These are phyloP conservation scores for Physaria fendleri DNA, from an alignment of 345 rosid genomes.

Conservation along the genomic window DNA sequence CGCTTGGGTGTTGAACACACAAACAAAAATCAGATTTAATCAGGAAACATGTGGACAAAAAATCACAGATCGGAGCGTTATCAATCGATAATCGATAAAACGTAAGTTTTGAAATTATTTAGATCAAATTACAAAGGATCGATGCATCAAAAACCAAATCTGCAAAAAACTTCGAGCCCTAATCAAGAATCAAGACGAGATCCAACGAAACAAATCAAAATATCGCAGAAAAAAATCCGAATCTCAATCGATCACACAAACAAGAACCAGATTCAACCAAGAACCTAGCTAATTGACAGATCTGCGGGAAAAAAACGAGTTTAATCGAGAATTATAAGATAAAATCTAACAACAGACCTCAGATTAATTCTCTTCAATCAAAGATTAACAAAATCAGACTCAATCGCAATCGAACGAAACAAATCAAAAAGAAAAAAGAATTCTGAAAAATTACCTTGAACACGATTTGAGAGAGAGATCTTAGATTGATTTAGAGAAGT, in stretches of 20 bases:
- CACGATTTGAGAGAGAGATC: background rate
- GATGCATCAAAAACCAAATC: too few relatives aligned
- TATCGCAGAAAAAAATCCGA: too few relatives aligned
- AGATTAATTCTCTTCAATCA: background rate
- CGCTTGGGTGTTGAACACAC: background rate
- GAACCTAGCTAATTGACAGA: background rate
- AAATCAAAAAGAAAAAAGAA: background rate
- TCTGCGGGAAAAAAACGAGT: background rate
- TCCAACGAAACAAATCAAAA: background rate
- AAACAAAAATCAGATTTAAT: background rate
- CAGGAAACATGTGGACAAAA: too few relatives aligned
- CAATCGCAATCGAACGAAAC: background rate
- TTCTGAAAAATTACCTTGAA: conserved; percentile 11
- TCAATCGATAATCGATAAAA: too few relatives aligned
- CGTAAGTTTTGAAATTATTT: too few relatives aligned
- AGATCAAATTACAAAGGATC: too few relatives aligned
- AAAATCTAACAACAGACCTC: background rate
- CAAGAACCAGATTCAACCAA: background rate
- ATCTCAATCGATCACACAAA: background rate
- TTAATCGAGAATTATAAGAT: background rate
- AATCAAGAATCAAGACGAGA: background rate
- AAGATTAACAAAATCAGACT: background rate
- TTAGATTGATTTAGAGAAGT: background rate
- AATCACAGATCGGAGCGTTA: too few relatives aligned
- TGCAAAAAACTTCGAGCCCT: too few relatives aligned